Evolutionary conservation across 352 stramenopile genomes (phyloP), one percentile per base, ranked within the genome.

Genomic region (Peronospora farinosa): DNA sequence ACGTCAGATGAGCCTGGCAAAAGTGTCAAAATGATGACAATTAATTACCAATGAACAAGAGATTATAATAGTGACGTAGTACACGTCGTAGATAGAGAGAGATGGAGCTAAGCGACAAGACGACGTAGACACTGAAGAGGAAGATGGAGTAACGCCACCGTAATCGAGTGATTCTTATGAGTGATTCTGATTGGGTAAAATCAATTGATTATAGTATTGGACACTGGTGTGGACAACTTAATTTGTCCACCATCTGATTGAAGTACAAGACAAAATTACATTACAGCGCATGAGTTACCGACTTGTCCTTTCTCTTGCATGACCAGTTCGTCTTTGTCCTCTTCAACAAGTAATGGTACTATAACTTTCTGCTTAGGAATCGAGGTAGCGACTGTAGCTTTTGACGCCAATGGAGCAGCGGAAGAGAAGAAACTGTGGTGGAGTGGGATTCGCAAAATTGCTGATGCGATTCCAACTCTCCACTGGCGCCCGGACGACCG

Each of bases 101-200:
- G 9, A 35, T 36, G 23, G 12, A 16, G 28, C 46, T 16, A 13
- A 51, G 36, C 38, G 50, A 40, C 32, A 47, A 10, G 37, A 31
- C 42, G 33, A 28, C 23, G 19, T n/a, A 7, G 21, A 27, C 23
- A 4, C 23, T 27, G 28, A 32, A 32, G 28, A 32, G 10, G 28
- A 32, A 57, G 32, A 42, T 63, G 19, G 47, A 59, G 43, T 60
- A 46, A 54, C 57, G 41, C 52, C 37, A 53, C 43, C 45, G 60
- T 54, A 68, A 64, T 54, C 40, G 38, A 54, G 56, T 49, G 49
- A 60, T 57, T 60, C 33, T 30, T 27, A 51, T 1, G 23, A 40
- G 36, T 28, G 23, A 45, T 25, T 28, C 12, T 59, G 43, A 67
- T 67, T 67, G 43, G 59, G 5, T 55, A 53, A 67, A 67, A 55